A percentile compares a stretch with the other conserved stretches of the same genome.
Evolutionary conservation across 768 basidiomycete genomes (phyloP).

Genomic region (Kondoa malvinella): DNA sequence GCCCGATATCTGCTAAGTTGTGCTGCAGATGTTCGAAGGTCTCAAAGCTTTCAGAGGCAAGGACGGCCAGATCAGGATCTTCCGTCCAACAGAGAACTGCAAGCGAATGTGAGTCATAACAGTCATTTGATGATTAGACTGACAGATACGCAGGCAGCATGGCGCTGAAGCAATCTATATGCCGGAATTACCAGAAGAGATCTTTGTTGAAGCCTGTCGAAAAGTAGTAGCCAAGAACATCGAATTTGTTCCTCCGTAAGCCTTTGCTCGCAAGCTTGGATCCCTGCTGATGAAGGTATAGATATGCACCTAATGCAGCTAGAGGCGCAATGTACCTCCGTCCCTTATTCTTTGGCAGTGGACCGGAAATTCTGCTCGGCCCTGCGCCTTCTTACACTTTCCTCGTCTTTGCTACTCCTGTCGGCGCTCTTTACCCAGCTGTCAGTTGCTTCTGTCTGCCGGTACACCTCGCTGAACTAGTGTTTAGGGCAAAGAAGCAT

Average conservation of each 20-base stretch:
- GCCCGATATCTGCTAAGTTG: conserved; percentile 1
- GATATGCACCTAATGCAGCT: conserved; percentile 18
- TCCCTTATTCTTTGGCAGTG: conserved; percentile 20
- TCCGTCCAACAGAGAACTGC: conserved; percentile 27
- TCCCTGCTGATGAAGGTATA: background rate
- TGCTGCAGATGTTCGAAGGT: conserved; percentile 18
- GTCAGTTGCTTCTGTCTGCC: conserved; percentile 9
- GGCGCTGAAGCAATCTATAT: conserved; percentile 22
- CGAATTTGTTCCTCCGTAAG: conserved; percentile 22
- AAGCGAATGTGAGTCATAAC: conserved; percentile 17
- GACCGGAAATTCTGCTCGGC: conserved; percentile 19
- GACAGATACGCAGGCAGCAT: conserved; percentile 11
- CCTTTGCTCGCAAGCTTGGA: conserved; percentile 5
- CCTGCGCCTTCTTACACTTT: conserved; percentile 25
- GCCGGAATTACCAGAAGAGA: conserved; percentile 22
- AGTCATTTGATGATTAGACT: background rate
- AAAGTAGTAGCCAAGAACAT: conserved; percentile 24
- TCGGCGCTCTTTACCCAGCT: conserved; percentile 24
- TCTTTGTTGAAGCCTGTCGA: conserved; percentile 23
- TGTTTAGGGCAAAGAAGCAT: background rate
- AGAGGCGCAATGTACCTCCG: conserved; percentile 19
- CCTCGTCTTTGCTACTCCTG: conserved; percentile 22
- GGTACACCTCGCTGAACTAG: background rate
- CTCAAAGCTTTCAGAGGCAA: conserved; percentile 26
- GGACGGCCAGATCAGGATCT: conserved; percentile 25